These are phyloP conservation scores for Macrophomina phaseolina DNA, from an alignment of 2,329 filamentous ascomycete species.

Conservation along the genomic window DNA sequence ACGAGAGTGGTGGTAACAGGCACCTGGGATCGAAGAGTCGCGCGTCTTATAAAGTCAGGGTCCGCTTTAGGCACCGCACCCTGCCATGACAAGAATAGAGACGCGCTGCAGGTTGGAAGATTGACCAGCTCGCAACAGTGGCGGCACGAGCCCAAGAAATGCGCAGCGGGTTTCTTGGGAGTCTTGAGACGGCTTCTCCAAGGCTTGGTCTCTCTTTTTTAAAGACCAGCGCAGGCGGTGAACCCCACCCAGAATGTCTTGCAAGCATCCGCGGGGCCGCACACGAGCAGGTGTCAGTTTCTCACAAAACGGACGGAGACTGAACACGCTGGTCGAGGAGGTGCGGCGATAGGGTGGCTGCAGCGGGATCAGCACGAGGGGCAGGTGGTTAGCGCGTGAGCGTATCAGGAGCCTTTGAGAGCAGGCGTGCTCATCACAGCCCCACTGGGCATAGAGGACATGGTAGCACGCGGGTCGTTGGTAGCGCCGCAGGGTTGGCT, in stretches of 20 bases:
- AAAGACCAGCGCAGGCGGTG: too few relatives aligned
- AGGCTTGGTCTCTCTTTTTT: neutral
- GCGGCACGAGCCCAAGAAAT: neutral
- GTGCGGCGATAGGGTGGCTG: constrained; percentile 10
- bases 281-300: neutral
- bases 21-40: too few relatives aligned
- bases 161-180: neutral
- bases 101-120: neutral
- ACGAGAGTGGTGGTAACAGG: too few relatives aligned
- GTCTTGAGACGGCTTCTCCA: neutral
- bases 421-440: constrained; percentile 3
- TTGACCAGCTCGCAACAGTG: neutral
- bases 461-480: neutral
- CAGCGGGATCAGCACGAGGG: neutral
- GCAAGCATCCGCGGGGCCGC: neutral
- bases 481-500: neutral
- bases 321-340: constrained; percentile 17
- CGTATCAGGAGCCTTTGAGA: constrained; percentile 14
- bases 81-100: neutral
- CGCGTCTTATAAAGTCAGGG: too few relatives aligned
- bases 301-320: neutral
- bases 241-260: constrained; percentile 2
- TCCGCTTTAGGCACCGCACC: neutral
- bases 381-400: constrained; percentile 6
- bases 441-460: neutral